Base-by-base conservation (phyloP, 805 yeast genomes). In the Grigorovia jiainica region DNA sequence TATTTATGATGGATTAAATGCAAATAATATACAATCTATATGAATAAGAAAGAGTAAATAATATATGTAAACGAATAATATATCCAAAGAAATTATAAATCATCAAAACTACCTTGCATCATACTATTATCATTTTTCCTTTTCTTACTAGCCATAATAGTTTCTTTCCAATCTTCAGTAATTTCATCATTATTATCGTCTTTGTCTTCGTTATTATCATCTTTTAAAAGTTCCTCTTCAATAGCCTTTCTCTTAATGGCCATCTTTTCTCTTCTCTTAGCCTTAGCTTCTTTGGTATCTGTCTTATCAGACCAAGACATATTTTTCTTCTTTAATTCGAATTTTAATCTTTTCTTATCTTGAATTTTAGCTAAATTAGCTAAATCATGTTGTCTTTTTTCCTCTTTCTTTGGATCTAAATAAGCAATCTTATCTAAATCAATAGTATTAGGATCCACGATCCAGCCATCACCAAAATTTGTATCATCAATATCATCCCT, bases 101-200 rank as follows among this genome's bases (percentile, higher is more conserved):
- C 80, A 52, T 79, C 87, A 62, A 85, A 85, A 34, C 69, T 66
- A 1, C 83, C 82, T 53, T 70, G 76, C 34, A 75, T 54, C 7
- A 59, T 66, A 30, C 53, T 49, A n/a, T 48, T 49, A 15, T 47
- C 39, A 10, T 60, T 62, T 59, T 78, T 81, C 48, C 68, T 68
- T 60, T 71, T 77, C 57, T 86, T 89, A 46, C 71, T 78, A 38
- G 73, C 73, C 47, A 76, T 65, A 1, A 90, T 82, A 19, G 81
- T 54, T 24, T 82, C 89, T 63, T 92, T 92, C 98, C 97, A 92
- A 63, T 92, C 97, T 34, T 67, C 73, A 40, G 70, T 74, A 2
- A 64, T 63, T 39, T 73, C 80, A 45, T 60, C 64, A n/a, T 52
- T 56, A n/a, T 51, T 54, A 18, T 48, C 57, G 15, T 71, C 78